Conservation (phyloP, 768 basidiomycete genomes). For the Boletus vermiculosoides region DNA sequence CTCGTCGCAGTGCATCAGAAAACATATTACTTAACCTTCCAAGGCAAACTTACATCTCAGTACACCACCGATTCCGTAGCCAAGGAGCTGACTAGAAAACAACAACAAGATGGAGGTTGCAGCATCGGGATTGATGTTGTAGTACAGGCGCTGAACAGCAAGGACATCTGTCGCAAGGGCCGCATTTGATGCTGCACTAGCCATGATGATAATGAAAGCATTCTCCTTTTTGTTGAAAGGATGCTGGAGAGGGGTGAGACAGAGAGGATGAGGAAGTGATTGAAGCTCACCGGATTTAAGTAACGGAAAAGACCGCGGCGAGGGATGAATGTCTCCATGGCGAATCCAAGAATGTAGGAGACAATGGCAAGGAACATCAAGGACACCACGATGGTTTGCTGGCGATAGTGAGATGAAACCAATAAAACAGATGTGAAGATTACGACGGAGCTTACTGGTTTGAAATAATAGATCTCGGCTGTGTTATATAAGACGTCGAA, state of each 20-base stretch:
- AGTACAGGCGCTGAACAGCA: constrained; percentile 53
- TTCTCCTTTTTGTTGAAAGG: constrained; percentile 63
- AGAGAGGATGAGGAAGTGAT: neutral
- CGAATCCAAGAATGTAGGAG: too few relatives aligned
- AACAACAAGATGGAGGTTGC: constrained; percentile 45
- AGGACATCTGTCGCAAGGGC: constrained; percentile 55
- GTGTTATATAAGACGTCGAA: too few relatives aligned
- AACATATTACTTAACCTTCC: neutral
- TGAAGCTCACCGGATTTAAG: constrained; percentile 30
- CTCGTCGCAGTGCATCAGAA: constrained; percentile 1
- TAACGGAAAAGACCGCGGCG: too few relatives aligned
- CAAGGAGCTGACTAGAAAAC: constrained; percentile 37
- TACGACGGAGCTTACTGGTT: too few relatives aligned
- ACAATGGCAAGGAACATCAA: too few relatives aligned
- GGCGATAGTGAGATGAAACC: too few relatives aligned
- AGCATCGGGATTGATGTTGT: constrained; percentile 50
- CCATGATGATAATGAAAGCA: constrained; percentile 57
- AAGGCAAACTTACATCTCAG: constrained; percentile 40
- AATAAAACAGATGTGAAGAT: too few relatives aligned
- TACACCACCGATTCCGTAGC: constrained; percentile 57
- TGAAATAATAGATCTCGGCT: too few relatives aligned
- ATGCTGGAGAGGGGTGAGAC: constrained; percentile 34
- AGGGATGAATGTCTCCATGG: too few relatives aligned
- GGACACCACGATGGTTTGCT: too few relatives aligned
- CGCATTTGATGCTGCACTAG: constrained; percentile 51